Percentiles rank a stretch among this genome's conserved stretches.
These are phyloP conservation scores for Lyophyllum semitale DNA, from an alignment of 768 basidiomycete species.

Conservation along the genomic window DNA sequence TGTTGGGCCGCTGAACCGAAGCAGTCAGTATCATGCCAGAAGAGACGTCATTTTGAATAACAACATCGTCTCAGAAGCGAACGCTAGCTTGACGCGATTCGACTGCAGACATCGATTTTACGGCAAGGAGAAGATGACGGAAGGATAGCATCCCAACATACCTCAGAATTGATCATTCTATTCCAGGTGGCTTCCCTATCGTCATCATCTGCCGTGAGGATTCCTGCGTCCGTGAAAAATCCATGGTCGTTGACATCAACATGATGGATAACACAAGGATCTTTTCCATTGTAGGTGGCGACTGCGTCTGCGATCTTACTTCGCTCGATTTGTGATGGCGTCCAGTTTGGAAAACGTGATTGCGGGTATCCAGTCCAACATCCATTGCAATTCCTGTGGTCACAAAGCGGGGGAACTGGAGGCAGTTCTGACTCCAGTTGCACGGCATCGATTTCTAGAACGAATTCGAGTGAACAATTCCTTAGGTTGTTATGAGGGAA, in stretches of 20 bases:
- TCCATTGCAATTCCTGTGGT: conserved; percentile 34
- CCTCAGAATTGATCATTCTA: conserved; percentile 30
- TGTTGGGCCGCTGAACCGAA: conserved; percentile 29
- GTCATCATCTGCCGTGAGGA: conserved; percentile 20
- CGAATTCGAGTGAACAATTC: not conserved
- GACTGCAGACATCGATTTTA: too few relatives aligned
- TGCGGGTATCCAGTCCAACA: conserved; percentile 47
- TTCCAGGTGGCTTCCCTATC: conserved; percentile 39
- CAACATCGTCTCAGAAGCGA: too few relatives aligned
- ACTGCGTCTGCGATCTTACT: conserved; percentile 42
- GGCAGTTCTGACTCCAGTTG: conserved; percentile 33
- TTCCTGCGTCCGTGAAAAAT: conserved; percentile 33
- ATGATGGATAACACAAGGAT: conserved; percentile 33
- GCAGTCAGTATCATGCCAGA: not conserved
- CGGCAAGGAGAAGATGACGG: too few relatives aligned
- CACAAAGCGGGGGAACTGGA: conserved; percentile 37
- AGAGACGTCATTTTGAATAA: not conserved
- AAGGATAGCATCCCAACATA: conserved; percentile 26
- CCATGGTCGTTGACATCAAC: conserved; percentile 43
- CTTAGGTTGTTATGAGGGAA: not conserved
- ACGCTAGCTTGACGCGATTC: too few relatives aligned
- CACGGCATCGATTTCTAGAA: conserved; percentile 34
- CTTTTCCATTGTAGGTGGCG: conserved; percentile 26
- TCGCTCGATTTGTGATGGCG: conserved; percentile 40
- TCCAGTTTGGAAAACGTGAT: conserved; percentile 60